These are phyloP conservation scores for Oryza coarctata DNA, from an alignment of 176 grass and related monocot species.

Conservation along the genomic window DNA sequence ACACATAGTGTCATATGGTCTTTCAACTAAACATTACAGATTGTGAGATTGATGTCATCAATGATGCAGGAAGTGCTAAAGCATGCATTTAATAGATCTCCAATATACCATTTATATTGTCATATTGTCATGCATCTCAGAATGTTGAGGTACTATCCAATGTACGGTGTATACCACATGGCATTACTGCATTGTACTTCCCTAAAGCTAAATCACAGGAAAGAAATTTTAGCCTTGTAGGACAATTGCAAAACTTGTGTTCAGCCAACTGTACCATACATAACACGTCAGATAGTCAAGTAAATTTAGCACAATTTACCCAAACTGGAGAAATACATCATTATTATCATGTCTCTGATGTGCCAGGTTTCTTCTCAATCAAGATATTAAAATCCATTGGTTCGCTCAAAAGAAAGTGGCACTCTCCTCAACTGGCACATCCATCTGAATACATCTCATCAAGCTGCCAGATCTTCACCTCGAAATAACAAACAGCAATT, in stretches of 20 bases:
- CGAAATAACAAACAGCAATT: background rate
- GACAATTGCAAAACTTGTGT: background rate
- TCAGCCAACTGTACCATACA: background rate
- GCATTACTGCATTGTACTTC: background rate
- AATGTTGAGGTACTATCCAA: background rate
- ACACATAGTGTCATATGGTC: background rate
- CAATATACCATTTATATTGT: background rate
- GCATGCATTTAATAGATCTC: background rate
- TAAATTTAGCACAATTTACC: background rate
- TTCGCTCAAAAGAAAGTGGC: constrained; percentile 6
- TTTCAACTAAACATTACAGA: background rate
- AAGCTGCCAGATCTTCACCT: background rate
- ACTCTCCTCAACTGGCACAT: background rate
- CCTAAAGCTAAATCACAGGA: background rate
- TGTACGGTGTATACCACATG: background rate
- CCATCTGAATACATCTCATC: background rate
- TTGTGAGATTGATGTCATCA: background rate
- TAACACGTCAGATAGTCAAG: background rate
- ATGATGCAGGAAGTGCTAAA: background rate
- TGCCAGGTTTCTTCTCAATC: background rate
- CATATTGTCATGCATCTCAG: background rate
- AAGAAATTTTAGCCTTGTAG: background rate
- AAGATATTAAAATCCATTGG: background rate
- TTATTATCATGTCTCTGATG: background rate
- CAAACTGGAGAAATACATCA: background rate